These are phyloP conservation scores for Isoetes taiwanensis DNA, from an alignment of 75 land plant genomes.

Conservation along the genomic window DNA sequence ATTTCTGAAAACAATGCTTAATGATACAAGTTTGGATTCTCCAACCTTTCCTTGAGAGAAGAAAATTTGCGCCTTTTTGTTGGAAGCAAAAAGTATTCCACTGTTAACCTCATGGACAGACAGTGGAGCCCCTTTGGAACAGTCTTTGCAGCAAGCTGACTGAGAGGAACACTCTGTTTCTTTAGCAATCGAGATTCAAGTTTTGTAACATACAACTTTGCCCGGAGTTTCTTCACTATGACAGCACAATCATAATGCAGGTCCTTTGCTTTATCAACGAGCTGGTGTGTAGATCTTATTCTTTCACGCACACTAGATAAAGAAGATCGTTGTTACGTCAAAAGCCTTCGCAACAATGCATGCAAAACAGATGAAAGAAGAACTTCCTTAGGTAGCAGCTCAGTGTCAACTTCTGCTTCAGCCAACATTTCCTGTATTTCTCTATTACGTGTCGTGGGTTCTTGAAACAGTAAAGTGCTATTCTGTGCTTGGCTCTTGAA, in stretches of 20 bases:
- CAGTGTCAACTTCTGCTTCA: too few species aligned
- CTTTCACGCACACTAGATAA: slow-evolving; percentile 50
- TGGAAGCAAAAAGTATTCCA: slow-evolving; percentile 37
- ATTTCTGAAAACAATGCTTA: slow-evolving; percentile 5
- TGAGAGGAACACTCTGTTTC: slow-evolving; percentile 34
- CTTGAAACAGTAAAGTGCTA: too few species aligned
- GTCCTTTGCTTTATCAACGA: slow-evolving; percentile 38
- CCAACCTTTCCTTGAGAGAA: neutral
- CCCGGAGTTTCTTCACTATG: slow-evolving; percentile 42
- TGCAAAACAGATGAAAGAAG: too few species aligned
- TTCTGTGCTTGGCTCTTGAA: too few species aligned
- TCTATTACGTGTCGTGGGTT: too few species aligned
- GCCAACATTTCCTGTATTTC: too few species aligned
- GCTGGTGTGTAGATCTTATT: slow-evolving; percentile 44
- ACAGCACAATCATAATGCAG: slow-evolving; percentile 41
- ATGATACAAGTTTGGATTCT: neutral
- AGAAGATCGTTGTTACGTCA: too few species aligned
- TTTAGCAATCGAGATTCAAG: slow-evolving; percentile 39
- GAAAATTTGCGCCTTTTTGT: slow-evolving; percentile 24
- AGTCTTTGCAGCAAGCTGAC: slow-evolving; percentile 43
- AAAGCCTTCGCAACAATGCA: too few species aligned
- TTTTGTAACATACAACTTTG: slow-evolving; percentile 41
- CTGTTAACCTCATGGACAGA: slow-evolving; percentile 47
- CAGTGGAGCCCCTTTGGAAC: slow-evolving; percentile 71
- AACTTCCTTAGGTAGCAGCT: too few species aligned